Evolutionary conservation across 345 rosid genomes (phyloP), one percentile per base, ranked within the genome.

Genomic region (Chamaenerion angustifolium): DNA sequence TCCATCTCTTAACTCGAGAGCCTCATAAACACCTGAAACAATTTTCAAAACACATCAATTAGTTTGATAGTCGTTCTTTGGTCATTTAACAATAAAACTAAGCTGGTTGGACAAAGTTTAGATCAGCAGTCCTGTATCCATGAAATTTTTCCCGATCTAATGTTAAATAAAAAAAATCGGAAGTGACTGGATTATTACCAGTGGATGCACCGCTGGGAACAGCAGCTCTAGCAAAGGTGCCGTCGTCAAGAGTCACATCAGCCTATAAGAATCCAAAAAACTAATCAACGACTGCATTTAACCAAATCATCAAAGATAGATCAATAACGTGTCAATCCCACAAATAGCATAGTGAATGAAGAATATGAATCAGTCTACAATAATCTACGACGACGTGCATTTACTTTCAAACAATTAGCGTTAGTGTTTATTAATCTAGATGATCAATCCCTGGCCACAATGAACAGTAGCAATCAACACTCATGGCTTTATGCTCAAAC

Each of bases 121-220:
- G 0, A 17, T 11, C 4, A 43, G 25, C 54, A 4, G 10, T 40
- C 21, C 1, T 14, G 12, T n/a, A 21, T 42, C 16, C 16, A 17
- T 0, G 18, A 16, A 15, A 23, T 12, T 0, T 4, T 2, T 14
- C 37, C 37, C 8, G 37, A 31, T 31, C 37, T 31, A 31, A 31
- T 31, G 37, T 31, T 31, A 31, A 8, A 31, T 31, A 31, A 31
- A 23, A 12, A n/a, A 41, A 40, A 2, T 14, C 8, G 37, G 8
- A 31, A 31, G 37, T 31, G 37, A 31, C 37, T 4, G 5, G 37
- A 31, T 31, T 31, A 64, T 47, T 79, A 90, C 98, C 98, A 17
- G 95, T 86, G 60, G 98, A 90, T 64, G 98, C 98, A 56, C 96
- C 98, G 62, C 98, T 90, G 0, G 98, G 95, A 41, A 90, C 98